Evolutionary conservation across 768 basidiomycete genomes (phyloP).

Genomic region (Boletus rubropictus): DNA sequence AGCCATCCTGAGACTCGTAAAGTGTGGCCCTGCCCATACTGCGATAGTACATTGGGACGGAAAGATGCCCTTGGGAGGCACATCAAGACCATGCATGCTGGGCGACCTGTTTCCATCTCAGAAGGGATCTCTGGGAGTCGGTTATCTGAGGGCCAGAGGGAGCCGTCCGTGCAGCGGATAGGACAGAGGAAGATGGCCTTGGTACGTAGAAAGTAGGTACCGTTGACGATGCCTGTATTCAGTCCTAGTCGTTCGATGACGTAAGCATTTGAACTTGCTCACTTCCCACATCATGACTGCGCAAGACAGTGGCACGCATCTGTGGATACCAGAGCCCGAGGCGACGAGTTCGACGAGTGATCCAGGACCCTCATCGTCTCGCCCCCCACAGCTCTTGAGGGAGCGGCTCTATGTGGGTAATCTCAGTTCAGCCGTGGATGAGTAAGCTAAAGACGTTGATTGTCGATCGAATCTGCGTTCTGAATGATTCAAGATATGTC

Average conservation of each 20-base stretch:
- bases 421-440: conserved; percentile 78
- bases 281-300: conserved; percentile 12
- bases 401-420: conserved; percentile 91
- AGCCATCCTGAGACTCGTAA: conserved; percentile 22
- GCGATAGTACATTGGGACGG: conserved; percentile 19
- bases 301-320: conserved; percentile 16
- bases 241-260: conserved; percentile 11
- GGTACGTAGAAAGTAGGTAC: too few species aligned
- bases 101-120: not conserved
- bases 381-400: conserved; percentile 36
- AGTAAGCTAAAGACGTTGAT: conserved; percentile 44
- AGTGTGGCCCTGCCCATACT: conserved; percentile 23
- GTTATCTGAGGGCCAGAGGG: not conserved
- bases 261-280: conserved; percentile 4
- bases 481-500: conserved; percentile 55
- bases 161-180: not conserved
- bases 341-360: conserved; percentile 12
- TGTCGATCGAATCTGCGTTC: not conserved
- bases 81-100: conserved; percentile 17
- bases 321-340: conserved; percentile 32
- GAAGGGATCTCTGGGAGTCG: not conserved
- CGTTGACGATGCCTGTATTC: not conserved
- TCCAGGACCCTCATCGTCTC: conserved; percentile 22
- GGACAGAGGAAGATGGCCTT: conserved; percentile 4
- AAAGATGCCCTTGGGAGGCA: conserved; percentile 24